Conservation (phyloP, 2,329 filamentous ascomycete genomes). For the Nemania serpens region DNA sequence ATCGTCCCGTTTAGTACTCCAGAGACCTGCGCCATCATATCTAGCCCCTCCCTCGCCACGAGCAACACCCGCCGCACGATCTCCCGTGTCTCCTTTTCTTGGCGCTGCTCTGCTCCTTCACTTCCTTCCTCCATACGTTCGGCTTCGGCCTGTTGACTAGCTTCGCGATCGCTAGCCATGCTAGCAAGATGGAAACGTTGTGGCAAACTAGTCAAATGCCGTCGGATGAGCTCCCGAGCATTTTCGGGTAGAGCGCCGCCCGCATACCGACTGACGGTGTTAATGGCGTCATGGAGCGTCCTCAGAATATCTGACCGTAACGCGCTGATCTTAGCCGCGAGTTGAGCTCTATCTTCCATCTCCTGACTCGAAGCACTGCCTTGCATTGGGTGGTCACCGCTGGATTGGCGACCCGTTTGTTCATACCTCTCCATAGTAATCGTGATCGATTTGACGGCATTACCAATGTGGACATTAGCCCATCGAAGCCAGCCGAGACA, state of each 20-base stretch:
- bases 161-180: constrained; percentile 46
- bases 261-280: constrained; percentile 85
- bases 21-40: constrained; percentile 93
- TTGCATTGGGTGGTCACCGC: constrained; percentile 35
- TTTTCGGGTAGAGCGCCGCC: constrained; percentile 92
- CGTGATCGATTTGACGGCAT: constrained; percentile 75
- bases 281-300: constrained; percentile 79
- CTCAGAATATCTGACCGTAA: constrained; percentile 75
- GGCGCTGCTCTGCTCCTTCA: constrained; percentile 48
- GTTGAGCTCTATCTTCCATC: constrained; percentile 51
- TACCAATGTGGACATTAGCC: constrained; percentile 80
- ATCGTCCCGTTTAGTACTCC: constrained; percentile 88
- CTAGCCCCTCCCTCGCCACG: constrained; percentile 85
- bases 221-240: constrained; percentile 78
- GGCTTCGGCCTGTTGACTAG: constrained; percentile 29
- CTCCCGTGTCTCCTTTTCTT: constrained; percentile 53
- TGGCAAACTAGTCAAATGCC: constrained; percentile 82
- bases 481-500: constrained; percentile 80
- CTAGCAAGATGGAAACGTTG: constrained; percentile 79
- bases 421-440: constrained; percentile 83
- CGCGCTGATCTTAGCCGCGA: constrained; percentile 67
- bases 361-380: constrained; percentile 33
- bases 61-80: constrained; percentile 79
- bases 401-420: constrained; percentile 42
- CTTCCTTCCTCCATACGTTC: constrained; percentile 42